Base-by-base conservation (phyloP, 2,329 filamentous ascomycete genomes). In the Fusarium nematophilum region DNA sequence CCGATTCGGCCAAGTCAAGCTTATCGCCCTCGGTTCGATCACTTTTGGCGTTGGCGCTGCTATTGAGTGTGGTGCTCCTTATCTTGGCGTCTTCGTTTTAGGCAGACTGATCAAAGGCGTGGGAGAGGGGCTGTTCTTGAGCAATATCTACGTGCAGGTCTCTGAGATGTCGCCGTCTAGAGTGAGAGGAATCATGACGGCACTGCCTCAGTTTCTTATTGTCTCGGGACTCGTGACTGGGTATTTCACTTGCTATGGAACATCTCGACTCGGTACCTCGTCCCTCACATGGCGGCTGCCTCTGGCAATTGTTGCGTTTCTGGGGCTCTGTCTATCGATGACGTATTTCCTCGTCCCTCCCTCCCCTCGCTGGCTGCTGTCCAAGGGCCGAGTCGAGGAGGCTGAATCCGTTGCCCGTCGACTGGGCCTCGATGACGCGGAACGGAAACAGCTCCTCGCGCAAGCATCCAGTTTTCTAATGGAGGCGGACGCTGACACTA, bases 161-260 rank as follows among this genome's bases (percentile, higher is more conserved):
- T 84, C 83, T 15, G 86, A 89, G 65, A 86, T 88, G 30, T 81
- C 84, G 0, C 85, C 86, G 0, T 75, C 80, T 0, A 73, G 75
- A 1, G 70, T 77, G 11, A 76, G 86, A 18, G 85, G 84, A 3
- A 73, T 78, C 4, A 72, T 88, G 53, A 80, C 82, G 0, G 81
- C 84, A 0, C 68, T 81, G 1, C 81, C 83, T 1, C 84, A 87
- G 59, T 74, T 87, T n/a, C 58, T 81, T 2, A 83, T 81, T 27
- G 80, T 80, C 0, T 47, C 78, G 2, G 85, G 84, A 0, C 66
- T 88, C 0, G 79, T 82, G 2, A 58, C 76, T 0, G 86, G 86
- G 0, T 89, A 83, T 66, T 88, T 89, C 65, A 81, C 79, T 6
- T 87, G 84, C 64, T 88, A 89, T 58, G 86, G 83, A 10, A 83